phyloP scores from a whole-genome alignment of 2,329 filamentous ascomycete genomes.

The Elsinoe necatrix region DNA sequence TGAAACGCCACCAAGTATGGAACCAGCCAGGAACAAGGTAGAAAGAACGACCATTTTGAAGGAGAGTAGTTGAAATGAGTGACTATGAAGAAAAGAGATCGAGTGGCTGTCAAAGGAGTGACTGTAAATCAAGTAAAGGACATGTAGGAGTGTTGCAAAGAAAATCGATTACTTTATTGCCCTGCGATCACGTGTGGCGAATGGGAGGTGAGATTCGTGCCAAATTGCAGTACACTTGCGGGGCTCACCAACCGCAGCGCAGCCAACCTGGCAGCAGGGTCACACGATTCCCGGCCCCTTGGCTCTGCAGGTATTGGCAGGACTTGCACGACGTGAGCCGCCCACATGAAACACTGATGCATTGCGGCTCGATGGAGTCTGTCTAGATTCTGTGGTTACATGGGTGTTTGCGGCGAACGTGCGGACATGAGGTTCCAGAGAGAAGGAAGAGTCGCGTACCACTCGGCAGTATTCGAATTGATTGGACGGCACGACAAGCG shows the following conservation, averaged over 20 bases:
- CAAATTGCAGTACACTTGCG: conserved; percentile 12
- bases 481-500: background rate
- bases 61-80: background rate
- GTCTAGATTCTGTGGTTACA: background rate
- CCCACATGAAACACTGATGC: background rate
- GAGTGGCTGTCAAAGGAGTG: conserved; percentile 5
- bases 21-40: conserved; percentile 14
- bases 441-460: background rate
- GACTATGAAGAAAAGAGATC: conserved; percentile 11
- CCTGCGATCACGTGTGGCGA: background rate
- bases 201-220: background rate
- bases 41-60: conserved; percentile 14
- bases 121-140: background rate
- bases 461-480: background rate
- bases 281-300: conserved; percentile 7
- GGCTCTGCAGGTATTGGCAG: conserved; percentile 3
- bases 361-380: background rate
- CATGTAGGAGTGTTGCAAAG: background rate
- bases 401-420: background rate
- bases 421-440: background rate
- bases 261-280: conserved; percentile 4
- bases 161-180: background rate
- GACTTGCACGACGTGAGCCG: background rate
- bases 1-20: conserved; percentile 12
- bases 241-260: background rate